Percentiles rank a stretch among this genome's conserved stretches.
Evolutionary conservation across 352 stramenopile species (phyloP).

Genomic region (Phytophthora rubi): DNA sequence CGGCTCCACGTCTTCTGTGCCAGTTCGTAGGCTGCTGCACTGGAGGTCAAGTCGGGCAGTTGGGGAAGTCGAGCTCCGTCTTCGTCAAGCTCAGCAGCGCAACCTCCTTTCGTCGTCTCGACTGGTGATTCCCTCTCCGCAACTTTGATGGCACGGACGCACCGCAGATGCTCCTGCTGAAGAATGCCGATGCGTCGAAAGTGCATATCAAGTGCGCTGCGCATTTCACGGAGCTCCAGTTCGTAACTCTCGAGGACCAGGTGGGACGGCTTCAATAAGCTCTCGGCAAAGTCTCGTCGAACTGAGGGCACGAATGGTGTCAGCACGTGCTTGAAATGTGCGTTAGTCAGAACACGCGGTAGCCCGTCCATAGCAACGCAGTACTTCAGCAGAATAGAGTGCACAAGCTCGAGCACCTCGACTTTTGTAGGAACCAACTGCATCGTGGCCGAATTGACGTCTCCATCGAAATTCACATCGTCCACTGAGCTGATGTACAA

Average conservation of each 20-base stretch:
- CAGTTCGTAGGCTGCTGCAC: conserved; percentile 50
- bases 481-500: conserved; percentile 36
- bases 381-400: conserved; percentile 52
- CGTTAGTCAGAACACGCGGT: conserved; percentile 40
- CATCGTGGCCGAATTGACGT: conserved; percentile 30
- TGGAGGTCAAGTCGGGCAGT: conserved; percentile 24
- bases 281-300: conserved; percentile 27
- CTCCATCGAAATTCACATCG: conserved; percentile 31
- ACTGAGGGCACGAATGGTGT: conserved; percentile 47
- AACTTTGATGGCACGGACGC: conserved; percentile 40
- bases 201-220: conserved; percentile 36
- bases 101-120: conserved; percentile 4
- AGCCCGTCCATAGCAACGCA: conserved; percentile 50
- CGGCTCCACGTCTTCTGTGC: conserved; percentile 44
- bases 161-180: conserved; percentile 43
- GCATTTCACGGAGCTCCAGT: conserved; percentile 30
- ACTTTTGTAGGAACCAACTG: conserved; percentile 38
- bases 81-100: conserved; percentile 13
- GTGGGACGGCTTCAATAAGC: conserved; percentile 37
- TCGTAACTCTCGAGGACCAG: conserved; percentile 33
- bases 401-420: conserved; percentile 50
- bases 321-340: conserved; percentile 40
- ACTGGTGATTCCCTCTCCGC: conserved; percentile 26
- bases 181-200: conserved; percentile 42
- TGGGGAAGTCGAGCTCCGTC: conserved; percentile 24